Evolutionary conservation across 257 asterid species (phyloP).

Genomic region (Solanum piurae): DNA sequence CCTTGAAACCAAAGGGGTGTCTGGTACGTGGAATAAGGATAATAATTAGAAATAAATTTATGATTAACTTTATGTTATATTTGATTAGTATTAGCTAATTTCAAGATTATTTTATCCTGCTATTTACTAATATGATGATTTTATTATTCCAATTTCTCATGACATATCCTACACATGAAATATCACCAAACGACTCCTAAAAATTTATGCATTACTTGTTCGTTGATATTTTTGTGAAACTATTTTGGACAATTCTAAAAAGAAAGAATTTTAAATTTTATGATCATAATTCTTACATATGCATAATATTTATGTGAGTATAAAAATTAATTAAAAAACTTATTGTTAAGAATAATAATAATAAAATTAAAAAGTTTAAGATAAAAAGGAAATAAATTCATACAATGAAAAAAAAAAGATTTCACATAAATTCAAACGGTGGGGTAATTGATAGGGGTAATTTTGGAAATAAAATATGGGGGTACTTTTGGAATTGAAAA

Average conservation of each 20-base stretch:
- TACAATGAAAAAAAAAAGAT: neutral
- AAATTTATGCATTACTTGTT: neutral
- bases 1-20: constrained; percentile 11
- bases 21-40: neutral
- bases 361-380: too few relatives aligned
- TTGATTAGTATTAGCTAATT: neutral
- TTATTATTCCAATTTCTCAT: too few relatives aligned
- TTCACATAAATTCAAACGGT: neutral
- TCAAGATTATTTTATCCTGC: neutral
- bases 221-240: neutral
- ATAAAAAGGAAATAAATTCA: neutral
- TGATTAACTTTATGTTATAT: neutral
- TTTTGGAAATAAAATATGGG: neutral
- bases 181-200: too few relatives aligned
- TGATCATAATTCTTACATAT: neutral
- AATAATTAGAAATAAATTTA: neutral
- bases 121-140: neutral
- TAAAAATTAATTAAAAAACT: neutral
- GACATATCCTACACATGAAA: too few relatives aligned
- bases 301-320: neutral
- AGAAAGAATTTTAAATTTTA: neutral
- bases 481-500: neutral
- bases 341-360: neutral
- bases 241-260: neutral
- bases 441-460: neutral